Percentiles rank a stretch among this genome's conserved stretches.
These are phyloP conservation scores for Neofusicoccum sp. DNA, from an alignment of 2,329 filamentous ascomycete species.

Conservation along the genomic window DNA sequence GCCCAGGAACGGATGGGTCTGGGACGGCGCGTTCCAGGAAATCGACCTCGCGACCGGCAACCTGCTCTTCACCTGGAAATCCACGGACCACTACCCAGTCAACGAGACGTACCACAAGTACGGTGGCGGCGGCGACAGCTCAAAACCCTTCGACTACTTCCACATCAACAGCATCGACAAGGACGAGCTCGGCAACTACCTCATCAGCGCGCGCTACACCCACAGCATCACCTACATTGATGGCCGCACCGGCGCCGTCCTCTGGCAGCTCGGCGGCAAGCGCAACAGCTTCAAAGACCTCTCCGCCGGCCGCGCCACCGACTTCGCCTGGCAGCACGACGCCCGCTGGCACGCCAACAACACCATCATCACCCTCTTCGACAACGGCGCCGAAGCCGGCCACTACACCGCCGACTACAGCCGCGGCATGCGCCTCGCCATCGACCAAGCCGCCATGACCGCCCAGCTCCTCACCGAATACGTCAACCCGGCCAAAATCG, in stretches of 20 bases:
- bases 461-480: conserved; percentile 46
- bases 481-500: conserved; percentile 40
- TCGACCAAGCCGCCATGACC: conserved; percentile 48
- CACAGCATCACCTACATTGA: conserved; percentile 28
- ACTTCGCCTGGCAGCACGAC: conserved; percentile 57
- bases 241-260: conserved; percentile 45
- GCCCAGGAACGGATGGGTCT: conserved; percentile 42
- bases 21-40: conserved; percentile 50
- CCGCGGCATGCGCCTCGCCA: conserved; percentile 42
- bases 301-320: conserved; percentile 46
- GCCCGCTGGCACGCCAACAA: conserved; percentile 44
- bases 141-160: conserved; percentile 45
- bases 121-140: conserved; percentile 31
- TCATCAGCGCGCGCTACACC: conserved; percentile 28
- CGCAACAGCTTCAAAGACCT: conserved; percentile 47
- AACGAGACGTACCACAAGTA: conserved; percentile 31
- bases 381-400: conserved; percentile 36
- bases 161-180: conserved; percentile 43
- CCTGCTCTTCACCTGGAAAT: conserved; percentile 46
- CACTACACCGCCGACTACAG: conserved; percentile 25
- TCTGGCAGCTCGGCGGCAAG: conserved; percentile 57
- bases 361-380: conserved; percentile 41
- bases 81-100: conserved; percentile 37
- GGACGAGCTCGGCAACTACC: conserved; percentile 32
- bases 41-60: conserved; percentile 45